Evolutionary conservation across 2,329 filamentous ascomycete species (phyloP).

Genomic region (Coniochaeta ligniaria): DNA sequence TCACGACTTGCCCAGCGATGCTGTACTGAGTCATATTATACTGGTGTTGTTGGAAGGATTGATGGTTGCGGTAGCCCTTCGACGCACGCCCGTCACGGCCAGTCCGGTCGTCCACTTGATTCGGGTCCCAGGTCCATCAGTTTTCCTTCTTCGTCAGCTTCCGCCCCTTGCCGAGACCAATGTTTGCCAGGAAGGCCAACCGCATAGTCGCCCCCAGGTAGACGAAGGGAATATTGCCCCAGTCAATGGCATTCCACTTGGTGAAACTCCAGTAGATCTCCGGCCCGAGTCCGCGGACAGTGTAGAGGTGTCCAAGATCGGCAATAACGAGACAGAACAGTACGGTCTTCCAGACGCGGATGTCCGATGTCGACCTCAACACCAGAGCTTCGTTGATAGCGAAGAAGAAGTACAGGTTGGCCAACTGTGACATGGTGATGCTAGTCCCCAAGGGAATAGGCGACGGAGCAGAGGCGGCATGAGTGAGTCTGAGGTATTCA

Average conservation of each 20-base stretch:
- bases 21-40: too few species aligned
- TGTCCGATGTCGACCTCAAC: slow-evolving; percentile 59
- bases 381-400: slow-evolving; percentile 71
- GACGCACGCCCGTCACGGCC: background rate
- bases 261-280: slow-evolving; percentile 56
- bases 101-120: background rate
- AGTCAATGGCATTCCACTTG: slow-evolving; percentile 60
- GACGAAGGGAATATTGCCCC: slow-evolving; percentile 64
- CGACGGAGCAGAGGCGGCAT: slow-evolving; percentile 42
- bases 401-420: slow-evolving; percentile 72
- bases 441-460: slow-evolving; percentile 51
- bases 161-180: slow-evolving; percentile 37
- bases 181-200: slow-evolving; percentile 48
- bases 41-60: too few species aligned
- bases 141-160: slow-evolving; percentile 8
- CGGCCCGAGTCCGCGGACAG: slow-evolving; percentile 50
- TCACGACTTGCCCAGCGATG: too few species aligned
- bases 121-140: background rate
- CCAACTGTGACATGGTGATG: slow-evolving; percentile 66
- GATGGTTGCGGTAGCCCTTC: background rate
- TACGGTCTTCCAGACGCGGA: slow-evolving; percentile 63
- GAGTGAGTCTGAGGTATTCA: slow-evolving; percentile 58
- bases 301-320: slow-evolving; percentile 71
- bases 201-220: slow-evolving; percentile 57
- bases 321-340: slow-evolving; percentile 62